Percentiles rank a stretch among this genome's conserved stretches.
phyloP scores from a whole-genome alignment of 176 grass and related monocot genomes.

The Eragrostis nindensis region DNA sequence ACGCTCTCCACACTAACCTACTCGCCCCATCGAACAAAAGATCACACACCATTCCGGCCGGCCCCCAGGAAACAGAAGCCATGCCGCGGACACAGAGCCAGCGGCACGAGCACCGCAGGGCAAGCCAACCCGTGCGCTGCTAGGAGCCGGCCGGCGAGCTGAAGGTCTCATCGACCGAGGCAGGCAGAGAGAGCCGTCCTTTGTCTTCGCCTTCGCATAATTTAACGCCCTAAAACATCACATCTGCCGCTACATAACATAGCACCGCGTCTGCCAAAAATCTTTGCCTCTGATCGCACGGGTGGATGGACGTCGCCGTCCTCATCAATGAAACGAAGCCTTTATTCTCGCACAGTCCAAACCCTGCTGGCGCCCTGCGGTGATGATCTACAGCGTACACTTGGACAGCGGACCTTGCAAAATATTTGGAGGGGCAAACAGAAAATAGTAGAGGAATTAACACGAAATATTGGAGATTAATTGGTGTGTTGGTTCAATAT shows the following conservation, averaged over 20 bases:
- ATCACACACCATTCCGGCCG: not conserved
- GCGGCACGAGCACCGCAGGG: slow-evolving; percentile 7
- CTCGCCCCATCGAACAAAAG: not conserved
- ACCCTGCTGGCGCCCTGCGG: slow-evolving; percentile 25
- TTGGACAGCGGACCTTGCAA: slow-evolving; percentile 26
- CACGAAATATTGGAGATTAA: no score
- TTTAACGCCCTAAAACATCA: slow-evolving; percentile 48
- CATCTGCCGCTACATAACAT: slow-evolving; percentile 37
- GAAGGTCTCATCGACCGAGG: slow-evolving; percentile 12
- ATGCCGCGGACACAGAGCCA: not conserved
- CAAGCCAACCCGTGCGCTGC: slow-evolving; percentile 8
- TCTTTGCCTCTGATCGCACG: slow-evolving; percentile 46
- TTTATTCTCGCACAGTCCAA: slow-evolving; percentile 51
- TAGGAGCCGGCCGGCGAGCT: slow-evolving; percentile 1
- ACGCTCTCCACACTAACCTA: not conserved
- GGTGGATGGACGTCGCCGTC: slow-evolving; percentile 47
- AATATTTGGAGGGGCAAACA: no score
- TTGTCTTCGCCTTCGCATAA: slow-evolving; percentile 11
- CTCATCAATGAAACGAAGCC: slow-evolving; percentile 28
- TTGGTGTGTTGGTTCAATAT: no score
- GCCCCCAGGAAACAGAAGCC: not conserved
- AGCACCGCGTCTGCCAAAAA: slow-evolving; percentile 36
- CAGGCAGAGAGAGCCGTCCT: not conserved
- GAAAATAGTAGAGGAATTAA: no score
- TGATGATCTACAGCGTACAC: slow-evolving; percentile 21